These are phyloP conservation scores for Rhodomyrtus tomentosa DNA, from an alignment of 345 rosid species.

Conservation along the genomic window DNA sequence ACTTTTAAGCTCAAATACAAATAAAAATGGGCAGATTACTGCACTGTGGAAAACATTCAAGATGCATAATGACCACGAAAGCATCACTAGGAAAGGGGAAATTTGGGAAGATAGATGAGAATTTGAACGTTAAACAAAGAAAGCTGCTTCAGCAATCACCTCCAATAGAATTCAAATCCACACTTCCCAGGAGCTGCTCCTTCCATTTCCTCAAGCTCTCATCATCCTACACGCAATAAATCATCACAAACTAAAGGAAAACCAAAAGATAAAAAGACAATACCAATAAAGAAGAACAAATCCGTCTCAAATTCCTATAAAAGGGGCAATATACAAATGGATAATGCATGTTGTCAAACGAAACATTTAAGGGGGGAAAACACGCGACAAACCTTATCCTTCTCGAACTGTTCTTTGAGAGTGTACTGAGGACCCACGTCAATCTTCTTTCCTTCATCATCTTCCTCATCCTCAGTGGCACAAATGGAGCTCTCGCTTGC, in stretches of 20 bases:
- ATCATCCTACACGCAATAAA: constrained; percentile 41
- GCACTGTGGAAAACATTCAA: background rate
- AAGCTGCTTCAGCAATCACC: constrained; percentile 21
- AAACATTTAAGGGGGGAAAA: background rate
- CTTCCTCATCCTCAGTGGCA: constrained; percentile 47
- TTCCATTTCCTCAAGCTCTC: constrained; percentile 97
- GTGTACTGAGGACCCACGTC: constrained; percentile 56
- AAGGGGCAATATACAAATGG: background rate
- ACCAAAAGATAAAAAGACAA: background rate
- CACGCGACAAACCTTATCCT: constrained; percentile 42
- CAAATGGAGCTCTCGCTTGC: constrained; percentile 26
- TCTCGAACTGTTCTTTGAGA: constrained; percentile 57
- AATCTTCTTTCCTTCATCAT: constrained; percentile 32
- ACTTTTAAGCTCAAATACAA: background rate
- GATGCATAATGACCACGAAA: too few relatives aligned
- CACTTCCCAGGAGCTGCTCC: constrained; percentile 76
- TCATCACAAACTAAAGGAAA: background rate
- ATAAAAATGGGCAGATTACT: background rate
- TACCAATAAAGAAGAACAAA: background rate
- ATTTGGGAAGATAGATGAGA: too few relatives aligned
- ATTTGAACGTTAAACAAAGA: background rate
- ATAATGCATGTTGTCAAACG: background rate
- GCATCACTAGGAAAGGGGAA: too few relatives aligned
- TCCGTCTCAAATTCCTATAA: background rate
- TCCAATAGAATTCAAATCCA: constrained; percentile 62